phyloP scores from a whole-genome alignment of 352 stramenopile species.

The Pythium sp. region DNA sequence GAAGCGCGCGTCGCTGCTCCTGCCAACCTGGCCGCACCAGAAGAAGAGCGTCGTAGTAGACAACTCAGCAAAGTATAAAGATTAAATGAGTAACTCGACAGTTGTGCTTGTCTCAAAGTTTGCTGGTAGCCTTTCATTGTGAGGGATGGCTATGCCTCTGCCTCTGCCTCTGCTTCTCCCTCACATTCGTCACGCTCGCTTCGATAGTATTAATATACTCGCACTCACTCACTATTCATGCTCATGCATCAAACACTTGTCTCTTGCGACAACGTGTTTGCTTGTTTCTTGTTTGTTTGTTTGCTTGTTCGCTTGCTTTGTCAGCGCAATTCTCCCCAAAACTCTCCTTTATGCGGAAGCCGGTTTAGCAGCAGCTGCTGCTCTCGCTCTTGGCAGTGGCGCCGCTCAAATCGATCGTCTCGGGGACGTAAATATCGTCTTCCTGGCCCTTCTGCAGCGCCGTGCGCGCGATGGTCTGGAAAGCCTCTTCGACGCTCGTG shows the following conservation, averaged over 20 bases:
- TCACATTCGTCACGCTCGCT: not conserved
- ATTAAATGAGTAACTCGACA: not conserved
- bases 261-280: not conserved
- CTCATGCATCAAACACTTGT: slow-evolving; percentile 5
- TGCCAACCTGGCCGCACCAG: not conserved
- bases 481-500: slow-evolving; percentile 96
- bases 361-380: slow-evolving; percentile 66
- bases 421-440: slow-evolving; percentile 85
- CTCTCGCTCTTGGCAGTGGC: slow-evolving; percentile 64
- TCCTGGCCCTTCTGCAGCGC: slow-evolving; percentile 86
- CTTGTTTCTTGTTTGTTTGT: slow-evolving; percentile 1
- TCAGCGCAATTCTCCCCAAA: not conserved
- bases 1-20: slow-evolving; percentile 6
- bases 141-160: not conserved
- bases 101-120: not conserved
- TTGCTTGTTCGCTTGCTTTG: not conserved
- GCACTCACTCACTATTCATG: not conserved
- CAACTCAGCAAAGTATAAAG: not conserved
- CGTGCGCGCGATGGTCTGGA: slow-evolving; percentile 90
- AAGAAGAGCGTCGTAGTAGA: not conserved
- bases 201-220: not conserved
- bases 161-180: not conserved
- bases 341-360: not conserved
- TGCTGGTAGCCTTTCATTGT: not conserved
- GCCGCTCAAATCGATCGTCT: slow-evolving; percentile 84